phyloP scores from a whole-genome alignment of 805 yeast genomes.

The Metschnikowia cerradonensis region DNA sequence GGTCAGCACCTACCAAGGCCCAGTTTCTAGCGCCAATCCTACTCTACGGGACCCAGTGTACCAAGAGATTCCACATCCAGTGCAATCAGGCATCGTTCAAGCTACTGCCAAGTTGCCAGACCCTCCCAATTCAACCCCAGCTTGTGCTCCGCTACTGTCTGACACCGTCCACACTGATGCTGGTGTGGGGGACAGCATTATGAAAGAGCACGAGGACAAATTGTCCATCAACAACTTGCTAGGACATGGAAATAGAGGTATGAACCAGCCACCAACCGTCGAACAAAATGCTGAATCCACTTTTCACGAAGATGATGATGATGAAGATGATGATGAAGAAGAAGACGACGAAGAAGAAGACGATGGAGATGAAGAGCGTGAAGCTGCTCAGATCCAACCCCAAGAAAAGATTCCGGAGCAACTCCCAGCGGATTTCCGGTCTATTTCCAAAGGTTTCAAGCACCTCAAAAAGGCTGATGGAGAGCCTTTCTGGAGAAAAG shows the following conservation, averaged over 20 bases:
- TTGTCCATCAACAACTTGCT: constrained; percentile 2
- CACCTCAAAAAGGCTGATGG: constrained; percentile 88
- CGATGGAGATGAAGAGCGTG: constrained; percentile 1
- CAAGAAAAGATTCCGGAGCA: constrained; percentile 5
- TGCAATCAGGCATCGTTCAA: background rate
- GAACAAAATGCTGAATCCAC: background rate
- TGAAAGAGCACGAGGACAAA: background rate
- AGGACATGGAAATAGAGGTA: background rate
- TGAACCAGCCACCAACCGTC: background rate
- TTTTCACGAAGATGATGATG: background rate
- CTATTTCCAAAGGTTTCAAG: constrained; percentile 33
- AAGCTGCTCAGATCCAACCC: background rate
- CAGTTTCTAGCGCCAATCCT: background rate
- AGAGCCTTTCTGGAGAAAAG: constrained; percentile 84
- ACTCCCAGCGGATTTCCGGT: constrained; percentile 14
- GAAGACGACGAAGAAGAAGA: constrained; percentile 3
- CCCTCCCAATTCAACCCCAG: background rate
- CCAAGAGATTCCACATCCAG: background rate
- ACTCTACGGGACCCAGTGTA: too few relatives aligned
- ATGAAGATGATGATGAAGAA: background rate
- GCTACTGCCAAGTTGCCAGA: background rate
- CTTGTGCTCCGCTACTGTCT: background rate
- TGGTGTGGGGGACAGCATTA: background rate
- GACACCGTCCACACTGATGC: background rate
- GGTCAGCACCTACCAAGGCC: background rate